phyloP scores from a whole-genome alignment of 495 filamentous ascomycete species.

The Aspergillus coremiiformis region DNA sequence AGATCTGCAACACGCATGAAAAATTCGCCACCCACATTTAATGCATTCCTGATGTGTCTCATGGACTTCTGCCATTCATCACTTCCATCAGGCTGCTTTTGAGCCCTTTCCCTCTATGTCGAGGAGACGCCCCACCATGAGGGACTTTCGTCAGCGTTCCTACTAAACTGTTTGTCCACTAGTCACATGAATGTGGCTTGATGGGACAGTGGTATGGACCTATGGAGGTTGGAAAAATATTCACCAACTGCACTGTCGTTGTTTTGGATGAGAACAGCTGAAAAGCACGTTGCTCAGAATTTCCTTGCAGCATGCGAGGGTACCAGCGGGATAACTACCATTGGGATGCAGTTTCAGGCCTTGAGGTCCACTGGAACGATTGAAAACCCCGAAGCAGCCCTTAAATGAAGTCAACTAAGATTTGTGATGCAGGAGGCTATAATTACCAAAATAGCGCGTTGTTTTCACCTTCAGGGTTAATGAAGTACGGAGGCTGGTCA shows the following conservation, averaged over 20 bases:
- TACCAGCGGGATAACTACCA: conserved; percentile 12
- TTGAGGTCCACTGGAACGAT: too few relatives aligned
- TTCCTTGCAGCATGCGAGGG: conserved; percentile 10
- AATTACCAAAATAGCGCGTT: conserved; percentile 16
- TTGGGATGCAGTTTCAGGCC: background rate
- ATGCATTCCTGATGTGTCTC: conserved; percentile 15
- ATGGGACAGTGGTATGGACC: conserved; percentile 7
- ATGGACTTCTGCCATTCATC: conserved; percentile 12
- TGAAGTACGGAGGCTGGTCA: conserved; percentile 4
- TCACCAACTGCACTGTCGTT: conserved; percentile 7
- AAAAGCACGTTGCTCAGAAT: conserved; percentile 6
- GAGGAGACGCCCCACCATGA: conserved; percentile 19
- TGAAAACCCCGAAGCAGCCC: conserved; percentile 13
- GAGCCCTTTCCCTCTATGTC: conserved; percentile 16
- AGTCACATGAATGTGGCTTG: conserved; percentile 3
- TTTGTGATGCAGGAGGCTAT: background rate
- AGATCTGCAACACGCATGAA: conserved; percentile 15
- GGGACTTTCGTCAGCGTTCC: conserved; percentile 16
- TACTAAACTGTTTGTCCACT: conserved; percentile 13
- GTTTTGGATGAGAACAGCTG: conserved; percentile 9
- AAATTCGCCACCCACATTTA: conserved; percentile 14
- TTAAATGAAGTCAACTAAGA: background rate
- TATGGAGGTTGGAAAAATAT: conserved; percentile 13
- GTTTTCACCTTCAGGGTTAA: conserved; percentile 3
- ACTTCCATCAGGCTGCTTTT: conserved; percentile 1